Evolutionary conservation across 1,284 basidiomycete genomes (phyloP), one percentile per base, ranked within the genome.

Genomic region (Naganishia sp.): DNA sequence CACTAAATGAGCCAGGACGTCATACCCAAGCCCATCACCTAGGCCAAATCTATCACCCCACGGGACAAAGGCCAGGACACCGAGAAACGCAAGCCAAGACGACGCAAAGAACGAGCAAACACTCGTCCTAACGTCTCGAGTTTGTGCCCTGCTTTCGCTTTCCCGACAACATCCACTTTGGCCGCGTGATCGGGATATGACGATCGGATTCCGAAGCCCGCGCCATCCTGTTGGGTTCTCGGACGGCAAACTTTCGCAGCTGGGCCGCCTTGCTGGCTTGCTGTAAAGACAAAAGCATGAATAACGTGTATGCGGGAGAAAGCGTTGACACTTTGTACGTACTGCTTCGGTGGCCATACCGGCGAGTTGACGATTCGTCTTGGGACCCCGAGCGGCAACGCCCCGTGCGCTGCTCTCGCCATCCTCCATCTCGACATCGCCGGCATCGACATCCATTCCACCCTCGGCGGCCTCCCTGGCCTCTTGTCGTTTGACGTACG

Each of bases 121-220:
- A 41, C 25, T 31, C n/a, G 23, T 21, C 50, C 63, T 77, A 94
- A 79, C 92, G 85, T 75, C 90, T 85, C 75, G 88, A 83, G 49
- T 90, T 93, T 83, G 92, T 94, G 72, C 92, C 92, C 53, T 81
- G 86, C 79, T 92, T 92, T 72, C 92, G 86, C 81, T 95, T 94
- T 49, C 93, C 93, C 65, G 92, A 81, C 77, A 90, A 92, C 74
- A 95, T 75, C 76, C 75, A 78, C 67, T 80, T 80, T 32, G 81
- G 81, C 68, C 78, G 76, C 25, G 80, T 81, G 66, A 76, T 75
- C 25, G 73, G 70, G 11, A 76, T 72, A 70, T 77, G 78, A 62
- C 92, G 87, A 82, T 97, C 94, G 65, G 85, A 84, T 83, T 97
- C 94, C 70, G 90, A 90, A 50, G 92, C 93, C 76, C 89, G 91